Percentiles rank a stretch among this genome's conserved stretches.
These are phyloP conservation scores for Syzygium aromaticum DNA, from an alignment of 345 rosid genomes.

Conservation along the genomic window DNA sequence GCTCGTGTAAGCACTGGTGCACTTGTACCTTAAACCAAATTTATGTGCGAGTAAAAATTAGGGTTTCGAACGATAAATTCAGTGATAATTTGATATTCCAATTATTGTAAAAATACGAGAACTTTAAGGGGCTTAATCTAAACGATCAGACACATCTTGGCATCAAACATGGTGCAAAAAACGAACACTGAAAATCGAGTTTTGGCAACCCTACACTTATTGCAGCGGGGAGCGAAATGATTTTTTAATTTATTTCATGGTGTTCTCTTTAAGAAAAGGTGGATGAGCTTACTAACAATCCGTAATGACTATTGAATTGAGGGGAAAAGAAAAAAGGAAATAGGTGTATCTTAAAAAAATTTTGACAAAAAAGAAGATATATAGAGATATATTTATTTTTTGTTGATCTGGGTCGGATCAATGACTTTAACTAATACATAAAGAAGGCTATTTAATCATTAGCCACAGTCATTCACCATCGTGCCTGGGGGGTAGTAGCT, in stretches of 20 bases:
- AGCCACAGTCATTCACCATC: too few species aligned
- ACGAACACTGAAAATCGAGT: not conserved
- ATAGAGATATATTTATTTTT: not conserved
- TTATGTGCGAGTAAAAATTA: not conserved
- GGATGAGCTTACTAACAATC: not conserved
- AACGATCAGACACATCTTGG: too few species aligned
- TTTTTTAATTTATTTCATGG: not conserved
- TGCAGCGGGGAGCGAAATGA: not conserved
- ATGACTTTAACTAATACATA: not conserved
- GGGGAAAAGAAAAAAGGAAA: not conserved
- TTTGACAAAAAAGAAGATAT: not conserved
- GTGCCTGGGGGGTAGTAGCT: not conserved
- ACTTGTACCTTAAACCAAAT: not conserved
- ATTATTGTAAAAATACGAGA: too few species aligned
- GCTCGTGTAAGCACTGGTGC: not conserved
- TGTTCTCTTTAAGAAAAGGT: not conserved
- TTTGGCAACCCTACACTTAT: conserved; percentile 2
- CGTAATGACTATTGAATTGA: not conserved
- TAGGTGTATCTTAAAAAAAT: not conserved
- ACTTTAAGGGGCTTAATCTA: too few species aligned
- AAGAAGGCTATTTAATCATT: too few species aligned
- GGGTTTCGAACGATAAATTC: too few species aligned
- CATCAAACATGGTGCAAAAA: not conserved
- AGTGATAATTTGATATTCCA: too few species aligned
- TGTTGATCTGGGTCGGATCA: not conserved